Percentiles rank a stretch among this genome's conserved stretches.
Conservation (phyloP, 164 flowering plant genomes). For the Chimonanthus salicifolius region DNA sequence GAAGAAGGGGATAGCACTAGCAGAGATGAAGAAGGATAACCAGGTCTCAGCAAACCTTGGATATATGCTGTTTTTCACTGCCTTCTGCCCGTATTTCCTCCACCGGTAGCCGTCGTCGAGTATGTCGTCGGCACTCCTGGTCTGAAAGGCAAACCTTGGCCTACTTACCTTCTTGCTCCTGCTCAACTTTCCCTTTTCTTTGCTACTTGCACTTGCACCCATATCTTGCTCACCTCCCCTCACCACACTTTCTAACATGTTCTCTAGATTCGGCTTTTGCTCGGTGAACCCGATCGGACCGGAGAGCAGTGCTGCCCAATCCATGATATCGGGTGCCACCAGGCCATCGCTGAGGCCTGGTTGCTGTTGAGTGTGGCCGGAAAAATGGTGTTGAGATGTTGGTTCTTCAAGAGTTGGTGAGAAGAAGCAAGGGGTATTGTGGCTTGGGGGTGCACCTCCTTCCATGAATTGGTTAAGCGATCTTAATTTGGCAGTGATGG, state of each 20-base stretch:
- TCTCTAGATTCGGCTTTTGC: background rate
- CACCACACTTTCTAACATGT: background rate
- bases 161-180: slow-evolving; percentile 24
- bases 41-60: slow-evolving; percentile 42
- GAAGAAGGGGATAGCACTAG: background rate
- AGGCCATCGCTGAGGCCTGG: background rate
- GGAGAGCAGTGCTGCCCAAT: background rate
- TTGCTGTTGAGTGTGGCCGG: background rate
- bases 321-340: background rate
- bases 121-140: slow-evolving; percentile 55
- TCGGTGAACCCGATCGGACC: background rate
- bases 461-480: background rate
- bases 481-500: too few species aligned
- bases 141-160: slow-evolving; percentile 70
- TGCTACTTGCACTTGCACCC: background rate
- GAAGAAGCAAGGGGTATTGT: background rate
- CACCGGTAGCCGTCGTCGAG: slow-evolving; percentile 75
- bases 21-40: background rate
- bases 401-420: background rate
- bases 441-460: background rate
- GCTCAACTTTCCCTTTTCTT: slow-evolving; percentile 13
- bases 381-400: background rate
- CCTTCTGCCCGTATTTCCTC: slow-evolving; percentile 80
- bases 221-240: background rate
- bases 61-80: slow-evolving; percentile 62